Base-by-base conservation (phyloP, 352 stramenopile genomes). In the Aphanomyces astaci region DNA sequence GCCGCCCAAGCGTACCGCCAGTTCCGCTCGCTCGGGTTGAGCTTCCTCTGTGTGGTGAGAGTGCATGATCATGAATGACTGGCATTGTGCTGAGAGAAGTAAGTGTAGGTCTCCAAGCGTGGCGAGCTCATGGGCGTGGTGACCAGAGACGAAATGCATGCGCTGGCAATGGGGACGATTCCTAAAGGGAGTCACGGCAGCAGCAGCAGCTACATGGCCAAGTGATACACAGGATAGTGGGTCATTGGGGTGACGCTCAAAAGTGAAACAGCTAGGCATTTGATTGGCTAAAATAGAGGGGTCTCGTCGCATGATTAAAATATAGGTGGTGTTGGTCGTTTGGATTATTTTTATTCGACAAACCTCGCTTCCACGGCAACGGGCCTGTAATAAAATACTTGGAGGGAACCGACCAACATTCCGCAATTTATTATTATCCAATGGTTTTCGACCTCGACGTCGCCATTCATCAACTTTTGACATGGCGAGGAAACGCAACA, bases 401-500 rank as follows among this genome's bases (percentile, higher is more conserved):
- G 13, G 9, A 10, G 4, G 9, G 24, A 24, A 10, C 9, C 45
- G 19, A 53, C 45, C 45, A 53, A 53, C 45, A 53, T 53, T 53
- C 45, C 45, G 13, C 45, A 9, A 7, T 25, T 53, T 59, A 24
- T 17, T 59, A 59, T 59, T 59, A 30, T 32, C 51, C 51, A 59
- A 48, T 45, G 30, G 40, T 53, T 32, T 65, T 51, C 22, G 36
- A 15, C 56, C 24, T 24, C 30, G 33, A 48, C 36, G 15, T 49
- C 56, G 56, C 33, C 36, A 52, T 65, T 65, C n/a, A 31, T 49
- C 56, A 31, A 53, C 22, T 65, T 25, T 32, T 27, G 33, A 67
- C 39, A 69, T 63, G 62, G 62, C 62, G 22, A 49, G 52, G 43
- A 69, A 69, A 45, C 49, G 62, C 52, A 63, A 63, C 62, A 69